Base-by-base conservation (phyloP, 495 filamentous ascomycete species). In the Chaetomium fimeti region DNA sequence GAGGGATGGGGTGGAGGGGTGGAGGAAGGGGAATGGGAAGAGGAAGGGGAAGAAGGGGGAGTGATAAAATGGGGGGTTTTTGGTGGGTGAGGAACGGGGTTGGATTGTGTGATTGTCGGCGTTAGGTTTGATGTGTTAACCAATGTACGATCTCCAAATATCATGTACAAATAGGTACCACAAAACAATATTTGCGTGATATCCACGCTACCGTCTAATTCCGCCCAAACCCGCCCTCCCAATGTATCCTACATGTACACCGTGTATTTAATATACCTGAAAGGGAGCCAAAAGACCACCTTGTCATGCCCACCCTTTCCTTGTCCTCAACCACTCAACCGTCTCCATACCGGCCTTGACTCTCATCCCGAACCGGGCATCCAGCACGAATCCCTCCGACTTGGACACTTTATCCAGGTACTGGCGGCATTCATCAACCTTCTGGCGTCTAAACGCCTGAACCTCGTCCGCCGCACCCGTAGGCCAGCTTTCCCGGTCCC, bases 361-460 rank as follows among this genome's bases (percentile, higher is more conserved):
- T 67, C 92, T 90, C 74, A 97, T 79, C 28, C 91, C 90, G 58
- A 97, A 85, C 57, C 94, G 83, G 51, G 90, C 88, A 73, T 98
- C 95, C 40, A 98, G 80, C 52, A 94, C 87, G 71, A 90, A 98
- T 16, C 81, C 79, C 67, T 96, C 93, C 91, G 91, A 97, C 25
- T 79, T 85, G 22, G 88, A 86, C 25, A 89, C 89, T 76, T 91
- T 92, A 20, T 91, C 86, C 20, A 97, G 74, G 78, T 88, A 89
- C 42, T 81, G 78, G 67, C 87, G 84, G 72, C 90, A 92, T 69
- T 91, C 87, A 16, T 80, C 75, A 24, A 89, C 79, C 71, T 79
- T 82, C 66, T 83, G 75, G 58, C 77, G 74, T 40, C 81, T 80
- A 71, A 84, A 82, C 6, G 73, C 66, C n/a, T 78, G 74, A 11